Percentiles rank a stretch among this genome's conserved stretches.
These are phyloP conservation scores for Lolium perenne DNA, from an alignment of 176 grass and related monocot species.

Conservation along the genomic window DNA sequence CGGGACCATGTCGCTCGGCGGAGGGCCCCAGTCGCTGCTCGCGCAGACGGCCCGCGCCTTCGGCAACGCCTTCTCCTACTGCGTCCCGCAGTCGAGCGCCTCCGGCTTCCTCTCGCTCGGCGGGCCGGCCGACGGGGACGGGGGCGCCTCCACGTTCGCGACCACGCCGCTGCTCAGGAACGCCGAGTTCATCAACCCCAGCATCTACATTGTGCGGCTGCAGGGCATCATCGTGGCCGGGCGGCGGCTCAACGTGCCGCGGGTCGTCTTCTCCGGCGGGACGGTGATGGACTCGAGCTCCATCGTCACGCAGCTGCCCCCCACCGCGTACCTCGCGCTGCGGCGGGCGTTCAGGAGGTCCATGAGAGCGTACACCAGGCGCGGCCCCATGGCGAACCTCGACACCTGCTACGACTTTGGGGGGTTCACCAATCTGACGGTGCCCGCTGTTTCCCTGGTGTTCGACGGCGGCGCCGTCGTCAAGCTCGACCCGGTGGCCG, in stretches of 20 bases:
- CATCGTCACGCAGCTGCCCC: slow-evolving; percentile 52
- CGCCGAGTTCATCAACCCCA: slow-evolving; percentile 26
- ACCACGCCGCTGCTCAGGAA: slow-evolving; percentile 22
- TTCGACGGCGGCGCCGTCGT: slow-evolving; percentile 37
- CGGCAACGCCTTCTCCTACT: slow-evolving; percentile 63
- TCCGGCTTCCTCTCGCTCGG: slow-evolving; percentile 67
- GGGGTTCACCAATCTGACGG: slow-evolving; percentile 14
- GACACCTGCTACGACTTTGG: slow-evolving; percentile 65
- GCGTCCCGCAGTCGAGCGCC: slow-evolving; percentile 51
- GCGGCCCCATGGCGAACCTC: neutral
- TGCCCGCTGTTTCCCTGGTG: slow-evolving; percentile 49
- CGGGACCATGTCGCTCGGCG: slow-evolving; percentile 65
- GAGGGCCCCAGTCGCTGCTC: slow-evolving; percentile 50
- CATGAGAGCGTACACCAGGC: slow-evolving; percentile 43
- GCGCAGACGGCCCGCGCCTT: slow-evolving; percentile 49
- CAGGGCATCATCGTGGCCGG: slow-evolving; percentile 48
- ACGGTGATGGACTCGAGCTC: slow-evolving; percentile 70
- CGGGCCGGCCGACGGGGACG: neutral
- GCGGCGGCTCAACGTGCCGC: slow-evolving; percentile 34
- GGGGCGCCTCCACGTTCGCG: neutral
- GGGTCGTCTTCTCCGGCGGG: slow-evolving; percentile 49
- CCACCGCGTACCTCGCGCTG: slow-evolving; percentile 57
- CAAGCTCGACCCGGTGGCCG: slow-evolving; percentile 36
- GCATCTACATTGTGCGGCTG: slow-evolving; percentile 51
- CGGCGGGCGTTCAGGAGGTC: slow-evolving; percentile 47